A percentile compares a stretch with the other conserved stretches of the same genome.
Evolutionary conservation across 305 asterid species (phyloP).

Genomic region (Fraxinus nigra): DNA sequence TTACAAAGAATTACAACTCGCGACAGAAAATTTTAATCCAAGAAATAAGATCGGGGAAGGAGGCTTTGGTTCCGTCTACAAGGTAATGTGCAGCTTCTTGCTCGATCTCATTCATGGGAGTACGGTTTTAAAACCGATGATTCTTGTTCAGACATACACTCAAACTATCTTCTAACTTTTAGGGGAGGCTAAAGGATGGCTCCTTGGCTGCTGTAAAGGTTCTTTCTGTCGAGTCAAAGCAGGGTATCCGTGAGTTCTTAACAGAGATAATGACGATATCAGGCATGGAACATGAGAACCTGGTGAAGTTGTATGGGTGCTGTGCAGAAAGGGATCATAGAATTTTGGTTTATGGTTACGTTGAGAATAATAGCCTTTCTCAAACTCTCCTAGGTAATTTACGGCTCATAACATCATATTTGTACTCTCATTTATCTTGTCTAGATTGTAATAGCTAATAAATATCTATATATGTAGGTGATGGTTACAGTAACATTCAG

Average conservation of each 20-base stretch:
- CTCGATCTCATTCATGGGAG: background rate
- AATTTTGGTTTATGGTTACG: constrained; percentile 81
- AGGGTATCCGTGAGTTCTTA: constrained; percentile 69
- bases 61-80: constrained; percentile 85
- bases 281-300: constrained; percentile 77
- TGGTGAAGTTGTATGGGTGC: constrained; percentile 79
- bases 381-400: constrained; percentile 79
- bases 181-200: constrained; percentile 81
- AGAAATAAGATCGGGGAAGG: constrained; percentile 76
- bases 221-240: constrained; percentile 76
- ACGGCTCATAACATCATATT: background rate
- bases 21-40: constrained; percentile 58
- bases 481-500: constrained; percentile 30
- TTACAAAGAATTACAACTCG: constrained; percentile 60
- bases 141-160: constrained; percentile 8
- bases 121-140: background rate
- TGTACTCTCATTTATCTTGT: constrained; percentile 9
- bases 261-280: constrained; percentile 66
- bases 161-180: constrained; percentile 20
- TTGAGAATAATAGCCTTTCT: constrained; percentile 84
- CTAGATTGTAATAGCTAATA: constrained; percentile 16
- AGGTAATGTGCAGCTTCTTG: constrained; percentile 39
- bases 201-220: constrained; percentile 77
- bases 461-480: constrained; percentile 38
- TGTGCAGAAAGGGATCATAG: constrained; percentile 68